These are phyloP conservation scores for Drosera capensis DNA, from an alignment of 148 eudicot species.

Conservation along the genomic window DNA sequence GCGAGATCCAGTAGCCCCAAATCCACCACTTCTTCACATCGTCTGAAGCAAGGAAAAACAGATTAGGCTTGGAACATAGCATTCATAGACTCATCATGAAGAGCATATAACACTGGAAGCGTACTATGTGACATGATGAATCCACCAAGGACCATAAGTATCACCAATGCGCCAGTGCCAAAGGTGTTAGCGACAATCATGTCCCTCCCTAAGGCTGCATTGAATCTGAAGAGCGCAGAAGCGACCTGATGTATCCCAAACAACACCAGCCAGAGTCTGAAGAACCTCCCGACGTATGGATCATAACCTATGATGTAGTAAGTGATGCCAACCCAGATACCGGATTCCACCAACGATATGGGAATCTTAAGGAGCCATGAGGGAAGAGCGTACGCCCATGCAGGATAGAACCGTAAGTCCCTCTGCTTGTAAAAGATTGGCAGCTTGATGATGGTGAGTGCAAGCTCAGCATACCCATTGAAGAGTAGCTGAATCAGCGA, in stretches of 20 bases:
- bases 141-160: slow-evolving; percentile 21
- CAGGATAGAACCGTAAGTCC: slow-evolving; percentile 16
- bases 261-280: neutral
- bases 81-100: neutral
- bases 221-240: slow-evolving; percentile 21
- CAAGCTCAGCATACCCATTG: slow-evolving; percentile 13
- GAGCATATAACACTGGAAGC: too few species aligned
- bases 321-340: slow-evolving; percentile 8
- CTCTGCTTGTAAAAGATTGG: slow-evolving; percentile 19
- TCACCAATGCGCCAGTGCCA: slow-evolving; percentile 18
- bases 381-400: slow-evolving; percentile 22
- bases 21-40: slow-evolving; percentile 31
- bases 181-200: slow-evolving; percentile 26
- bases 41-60: slow-evolving; percentile 5
- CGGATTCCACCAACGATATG: slow-evolving; percentile 9
- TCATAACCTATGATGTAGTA: slow-evolving; percentile 22
- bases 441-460: slow-evolving; percentile 16
- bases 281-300: slow-evolving; percentile 19
- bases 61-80: neutral
- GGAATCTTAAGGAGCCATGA: slow-evolving; percentile 22
- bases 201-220: slow-evolving; percentile 24
- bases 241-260: slow-evolving; percentile 16
- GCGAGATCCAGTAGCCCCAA: slow-evolving; percentile 38
- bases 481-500: slow-evolving; percentile 10
- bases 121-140: slow-evolving; percentile 27